These are phyloP conservation scores for Suillus luteus DNA, from an alignment of 768 basidiomycete genomes.

Conservation along the genomic window DNA sequence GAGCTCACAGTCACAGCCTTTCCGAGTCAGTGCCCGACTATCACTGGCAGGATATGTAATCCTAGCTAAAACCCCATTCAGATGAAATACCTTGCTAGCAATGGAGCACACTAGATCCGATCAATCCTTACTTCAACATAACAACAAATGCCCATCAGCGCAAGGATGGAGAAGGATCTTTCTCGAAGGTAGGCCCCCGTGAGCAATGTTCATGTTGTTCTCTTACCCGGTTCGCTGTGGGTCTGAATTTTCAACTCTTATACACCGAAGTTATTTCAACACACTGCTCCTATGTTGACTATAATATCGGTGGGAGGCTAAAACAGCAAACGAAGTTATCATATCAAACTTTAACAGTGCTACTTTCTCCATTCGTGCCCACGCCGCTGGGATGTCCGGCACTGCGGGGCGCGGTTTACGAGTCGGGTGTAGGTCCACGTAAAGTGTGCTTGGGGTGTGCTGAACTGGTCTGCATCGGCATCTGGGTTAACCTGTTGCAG, in stretches of 20 bases:
- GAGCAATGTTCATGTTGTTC: background rate
- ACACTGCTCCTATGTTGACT: slow-evolving; percentile 61
- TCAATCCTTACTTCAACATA: slow-evolving; percentile 12
- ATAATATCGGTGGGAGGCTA: background rate
- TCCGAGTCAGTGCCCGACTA: too few species aligned
- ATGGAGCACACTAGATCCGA: background rate
- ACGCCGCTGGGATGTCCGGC: slow-evolving; percentile 63
- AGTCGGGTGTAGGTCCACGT: slow-evolving; percentile 73
- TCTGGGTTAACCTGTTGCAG: background rate
- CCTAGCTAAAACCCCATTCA: background rate
- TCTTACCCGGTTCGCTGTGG: slow-evolving; percentile 56
- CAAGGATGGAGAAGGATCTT: slow-evolving; percentile 75
- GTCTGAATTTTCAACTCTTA: too few species aligned
- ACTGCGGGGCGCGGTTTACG: slow-evolving; percentile 54
- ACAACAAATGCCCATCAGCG: slow-evolving; percentile 20
- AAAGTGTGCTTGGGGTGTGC: slow-evolving; percentile 57
- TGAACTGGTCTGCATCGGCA: slow-evolving; percentile 37
- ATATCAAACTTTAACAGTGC: slow-evolving; percentile 51
- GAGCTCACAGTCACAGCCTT: background rate
- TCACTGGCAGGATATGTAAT: too few species aligned
- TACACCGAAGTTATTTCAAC: too few species aligned
- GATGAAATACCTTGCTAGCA: background rate
- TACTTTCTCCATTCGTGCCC: slow-evolving; percentile 63
- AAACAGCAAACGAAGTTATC: slow-evolving; percentile 10
- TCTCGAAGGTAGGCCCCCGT: background rate